These are phyloP conservation scores for Exophiala lecanii-corni DNA, from an alignment of 2,329 filamentous ascomycete genomes.

Conservation along the genomic window DNA sequence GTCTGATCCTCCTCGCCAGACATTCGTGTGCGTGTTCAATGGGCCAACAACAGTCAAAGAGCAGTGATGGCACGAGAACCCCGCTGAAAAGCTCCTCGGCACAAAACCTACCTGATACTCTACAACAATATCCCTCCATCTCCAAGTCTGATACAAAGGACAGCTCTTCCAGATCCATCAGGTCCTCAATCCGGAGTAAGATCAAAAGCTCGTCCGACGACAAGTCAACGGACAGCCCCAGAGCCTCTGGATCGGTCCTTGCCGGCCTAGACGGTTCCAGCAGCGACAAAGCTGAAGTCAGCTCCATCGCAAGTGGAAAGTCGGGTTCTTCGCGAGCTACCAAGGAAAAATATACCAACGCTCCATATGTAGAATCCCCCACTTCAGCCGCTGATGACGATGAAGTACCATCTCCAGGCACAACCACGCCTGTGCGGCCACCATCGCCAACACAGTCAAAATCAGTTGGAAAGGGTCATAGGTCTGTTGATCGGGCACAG, in stretches of 20 bases:
- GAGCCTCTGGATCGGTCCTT: conserved; percentile 64
- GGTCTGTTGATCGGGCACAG: conserved; percentile 75
- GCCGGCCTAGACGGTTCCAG: conserved; percentile 54
- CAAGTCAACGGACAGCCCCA: conserved; percentile 64
- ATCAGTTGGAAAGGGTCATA: conserved; percentile 66
- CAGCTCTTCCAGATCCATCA: conserved; percentile 73
- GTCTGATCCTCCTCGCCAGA: conserved; percentile 7
- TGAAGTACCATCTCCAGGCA: conserved; percentile 43
- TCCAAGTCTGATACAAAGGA: conserved; percentile 90
- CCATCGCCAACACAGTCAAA: conserved; percentile 83
- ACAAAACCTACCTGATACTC: conserved; percentile 46
- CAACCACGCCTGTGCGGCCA: conserved; percentile 57
- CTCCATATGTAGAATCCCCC: conserved; percentile 26
- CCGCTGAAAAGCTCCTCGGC: conserved; percentile 39
- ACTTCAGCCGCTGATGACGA: conserved; percentile 32
- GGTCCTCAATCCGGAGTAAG: conserved; percentile 76
- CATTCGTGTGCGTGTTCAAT: conserved; percentile 34
- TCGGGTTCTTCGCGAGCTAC: conserved; percentile 31
- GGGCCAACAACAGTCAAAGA: conserved; percentile 51
- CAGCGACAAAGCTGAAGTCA: conserved; percentile 65
- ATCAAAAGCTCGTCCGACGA: conserved; percentile 61
- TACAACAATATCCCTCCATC: conserved; percentile 88
- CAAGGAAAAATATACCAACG: conserved; percentile 25
- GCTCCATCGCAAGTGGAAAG: conserved; percentile 60
- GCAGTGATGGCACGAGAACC: conserved; percentile 48